Base-by-base conservation (phyloP, 805 yeast genomes). In the Suhomyces tanzawaensis region DNA sequence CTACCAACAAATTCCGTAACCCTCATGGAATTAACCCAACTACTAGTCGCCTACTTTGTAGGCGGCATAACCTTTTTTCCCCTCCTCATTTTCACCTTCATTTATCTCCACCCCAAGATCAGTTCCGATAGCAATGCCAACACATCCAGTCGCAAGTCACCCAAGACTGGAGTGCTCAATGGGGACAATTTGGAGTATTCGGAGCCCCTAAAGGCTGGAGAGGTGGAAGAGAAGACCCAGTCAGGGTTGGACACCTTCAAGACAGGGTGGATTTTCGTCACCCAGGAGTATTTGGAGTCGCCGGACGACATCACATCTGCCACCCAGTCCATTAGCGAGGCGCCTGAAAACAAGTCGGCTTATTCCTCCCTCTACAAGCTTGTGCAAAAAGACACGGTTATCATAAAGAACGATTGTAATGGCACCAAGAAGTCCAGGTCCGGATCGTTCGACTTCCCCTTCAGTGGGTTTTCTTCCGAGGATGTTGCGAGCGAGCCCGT, bases 41-140 rank as follows among this genome's bases (percentile, higher is more conserved):
- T 24, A 7, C 13, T 12, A 24, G n/a, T 66, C 14, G 65, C 73
- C 0, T 88, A 87, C 54, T 35, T 87, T 2, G 30, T 85, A 3
- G 97, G 97, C 5, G 96, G 96, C 0, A 34, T 88, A 6, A 87
- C 96, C 0, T 77, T 90, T 45, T 58, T 87, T 16, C 96, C 95
- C 1, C 42, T 82, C 25, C 40, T 77, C 1, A 25, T 79, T 0
- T 21, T 71, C 2, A 49, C 55, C 1, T 55, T 72, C 23, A 42
- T 75, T 14, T 74, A 58, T 46, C 47, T 69, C 25, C 62, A 71
- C 33, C 66, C 79, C 64, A 33, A 52, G 46, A 34, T 55, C 48
- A 23, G 47, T 40, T 43, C 8, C 19, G 13, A 15, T 12, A 35
- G 41, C 2, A 57, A 60, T 4, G 44, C 48, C 4, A 50, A 48